Evolutionary conservation across 148 eudicot species (phyloP).

Genomic region (Dysphania ambrosioides): DNA sequence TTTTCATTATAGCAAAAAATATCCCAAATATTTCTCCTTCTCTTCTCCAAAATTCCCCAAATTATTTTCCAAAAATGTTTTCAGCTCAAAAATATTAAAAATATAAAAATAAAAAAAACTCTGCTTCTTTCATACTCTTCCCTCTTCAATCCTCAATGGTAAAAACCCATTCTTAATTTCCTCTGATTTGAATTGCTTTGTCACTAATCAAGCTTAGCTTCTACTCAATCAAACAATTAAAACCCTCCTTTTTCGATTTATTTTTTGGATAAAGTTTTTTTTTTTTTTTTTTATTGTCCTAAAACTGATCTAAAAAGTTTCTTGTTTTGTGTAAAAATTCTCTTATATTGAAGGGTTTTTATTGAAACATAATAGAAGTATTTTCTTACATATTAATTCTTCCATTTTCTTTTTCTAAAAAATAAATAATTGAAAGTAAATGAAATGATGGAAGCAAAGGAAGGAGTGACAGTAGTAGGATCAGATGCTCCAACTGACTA

Average conservation of each 20-base stretch:
- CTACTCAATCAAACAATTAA: slow-evolving; percentile 34
- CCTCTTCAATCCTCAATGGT: slow-evolving; percentile 27
- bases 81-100: slow-evolving; percentile 8
- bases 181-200: slow-evolving; percentile 21
- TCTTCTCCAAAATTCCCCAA: slow-evolving; percentile 14
- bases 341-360: slow-evolving; percentile 19
- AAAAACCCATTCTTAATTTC: slow-evolving; percentile 17
- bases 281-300: not conserved
- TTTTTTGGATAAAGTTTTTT: not conserved
- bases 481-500: slow-evolving; percentile 91
- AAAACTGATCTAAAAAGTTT: slow-evolving; percentile 3
- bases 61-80: slow-evolving; percentile 16
- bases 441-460: slow-evolving; percentile 63
- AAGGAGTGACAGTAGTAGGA: slow-evolving; percentile 73
- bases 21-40: slow-evolving; percentile 17
- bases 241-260: not conserved
- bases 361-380: not conserved
- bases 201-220: slow-evolving; percentile 27
- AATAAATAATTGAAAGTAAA: not conserved
- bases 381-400: not conserved
- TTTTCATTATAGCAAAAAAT: slow-evolving; percentile 18
- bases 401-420: not conserved
- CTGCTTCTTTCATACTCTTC: slow-evolving; percentile 16
- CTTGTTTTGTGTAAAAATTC: not conserved
- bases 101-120: slow-evolving; percentile 1